These are phyloP conservation scores for Penicillium digitatum DNA, from an alignment of 2,329 filamentous ascomycete genomes.

Conservation along the genomic window DNA sequence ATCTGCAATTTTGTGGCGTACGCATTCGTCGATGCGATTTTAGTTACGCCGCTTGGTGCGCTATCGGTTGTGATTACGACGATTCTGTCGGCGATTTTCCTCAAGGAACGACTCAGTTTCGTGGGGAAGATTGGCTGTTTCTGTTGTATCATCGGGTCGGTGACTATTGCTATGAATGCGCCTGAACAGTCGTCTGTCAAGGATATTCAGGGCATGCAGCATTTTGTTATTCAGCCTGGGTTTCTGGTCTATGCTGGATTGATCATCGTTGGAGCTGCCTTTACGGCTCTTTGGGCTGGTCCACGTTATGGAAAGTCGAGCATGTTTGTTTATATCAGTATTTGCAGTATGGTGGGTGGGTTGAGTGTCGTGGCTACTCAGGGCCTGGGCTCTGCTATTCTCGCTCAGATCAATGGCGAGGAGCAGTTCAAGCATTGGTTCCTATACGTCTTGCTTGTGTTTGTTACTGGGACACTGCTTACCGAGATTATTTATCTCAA, in stretches of 20 bases:
- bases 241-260: constrained; percentile 83
- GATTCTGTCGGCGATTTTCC: constrained; percentile 84
- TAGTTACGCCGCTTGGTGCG: constrained; percentile 88
- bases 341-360: constrained; percentile 92
- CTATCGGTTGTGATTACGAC: constrained; percentile 90
- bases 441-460: constrained; percentile 82
- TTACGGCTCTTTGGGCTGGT: constrained; percentile 74
- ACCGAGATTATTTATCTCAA: constrained; percentile 96
- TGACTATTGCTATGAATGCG: constrained; percentile 92
- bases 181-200: constrained; percentile 78
- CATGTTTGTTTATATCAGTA: constrained; percentile 95
- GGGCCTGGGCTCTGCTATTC: constrained; percentile 83
- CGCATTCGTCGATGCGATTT: constrained; percentile 91
- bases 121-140: constrained; percentile 96
- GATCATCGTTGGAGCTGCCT: constrained; percentile 66
- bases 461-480: constrained; percentile 81
- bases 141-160: constrained; percentile 85
- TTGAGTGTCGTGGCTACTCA: constrained; percentile 93
- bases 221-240: constrained; percentile 77
- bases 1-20: constrained; percentile 97
- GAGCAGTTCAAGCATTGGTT: constrained; percentile 98
- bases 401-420: constrained; percentile 76
- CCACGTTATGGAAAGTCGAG: constrained; percentile 92
- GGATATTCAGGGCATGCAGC: constrained; percentile 88
- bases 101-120: constrained; percentile 92